Conservation (phyloP, 208 protist genomes). For the Acanthamoeba culbertsoni region DNA sequence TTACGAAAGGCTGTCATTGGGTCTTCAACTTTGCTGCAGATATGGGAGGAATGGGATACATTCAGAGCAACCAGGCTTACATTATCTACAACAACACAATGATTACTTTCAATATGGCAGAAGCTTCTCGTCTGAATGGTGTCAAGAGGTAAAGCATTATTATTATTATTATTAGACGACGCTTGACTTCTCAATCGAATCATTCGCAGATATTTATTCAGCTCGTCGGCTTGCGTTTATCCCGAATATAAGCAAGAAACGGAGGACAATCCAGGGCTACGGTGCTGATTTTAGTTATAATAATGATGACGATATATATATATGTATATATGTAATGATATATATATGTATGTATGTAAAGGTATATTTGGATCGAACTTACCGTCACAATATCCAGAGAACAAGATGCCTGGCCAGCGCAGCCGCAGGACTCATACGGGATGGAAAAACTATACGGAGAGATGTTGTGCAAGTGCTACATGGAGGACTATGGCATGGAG, state of each 20-base stretch:
- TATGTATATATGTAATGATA: no score
- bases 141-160: constrained; percentile 66
- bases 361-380: no score
- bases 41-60: constrained; percentile 90
- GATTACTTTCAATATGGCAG: constrained; percentile 87
- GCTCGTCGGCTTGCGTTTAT: constrained; percentile 88
- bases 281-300: no score
- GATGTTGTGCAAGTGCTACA: constrained; percentile 83
- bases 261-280: not conserved
- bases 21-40: constrained; percentile 89
- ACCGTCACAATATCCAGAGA: no score
- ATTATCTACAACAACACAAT: constrained; percentile 91
- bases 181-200: no score
- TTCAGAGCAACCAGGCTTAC: constrained; percentile 87
- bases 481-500: constrained; percentile 79
- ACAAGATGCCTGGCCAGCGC: constrained; percentile 86
- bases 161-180: no score
- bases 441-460: constrained; percentile 87
- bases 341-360: no score
- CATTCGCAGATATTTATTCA: constrained; percentile 78
- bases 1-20: constrained; percentile 78
- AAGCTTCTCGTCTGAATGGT: constrained; percentile 76
- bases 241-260: constrained; percentile 84
- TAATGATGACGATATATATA: no score
- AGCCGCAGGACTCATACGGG: constrained; percentile 84